Percentiles rank a stretch among this genome's conserved stretches.
These are phyloP conservation scores for Xerocomus minutiporus DNA, from an alignment of 1,284 basidiomycete genomes.

Conservation along the genomic window DNA sequence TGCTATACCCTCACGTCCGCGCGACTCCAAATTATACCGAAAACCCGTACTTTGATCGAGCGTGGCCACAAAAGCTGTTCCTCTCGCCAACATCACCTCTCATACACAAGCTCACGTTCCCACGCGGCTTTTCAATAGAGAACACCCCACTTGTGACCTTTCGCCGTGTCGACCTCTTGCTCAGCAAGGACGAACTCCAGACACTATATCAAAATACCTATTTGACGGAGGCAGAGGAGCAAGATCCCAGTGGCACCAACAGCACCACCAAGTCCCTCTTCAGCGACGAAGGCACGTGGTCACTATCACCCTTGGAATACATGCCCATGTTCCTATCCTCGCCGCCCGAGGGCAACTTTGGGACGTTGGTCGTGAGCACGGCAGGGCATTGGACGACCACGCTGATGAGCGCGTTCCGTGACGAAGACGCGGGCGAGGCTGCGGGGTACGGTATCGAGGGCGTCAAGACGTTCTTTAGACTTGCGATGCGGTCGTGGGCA, in stretches of 20 bases:
- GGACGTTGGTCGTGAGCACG: slow-evolving; percentile 56
- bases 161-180: slow-evolving; percentile 57
- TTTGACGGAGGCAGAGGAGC: slow-evolving; percentile 7
- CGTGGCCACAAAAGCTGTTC: slow-evolving; percentile 59
- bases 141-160: slow-evolving; percentile 59
- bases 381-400: slow-evolving; percentile 65
- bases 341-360: slow-evolving; percentile 48
- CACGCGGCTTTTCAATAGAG: slow-evolving; percentile 49
- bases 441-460: slow-evolving; percentile 46
- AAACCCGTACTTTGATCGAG: slow-evolving; percentile 53
- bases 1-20: slow-evolving; percentile 59
- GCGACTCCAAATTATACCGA: slow-evolving; percentile 57
- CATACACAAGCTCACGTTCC: slow-evolving; percentile 38
- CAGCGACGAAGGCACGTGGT: slow-evolving; percentile 52
- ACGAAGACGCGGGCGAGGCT: slow-evolving; percentile 33
- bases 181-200: slow-evolving; percentile 47
- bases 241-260: slow-evolving; percentile 14
- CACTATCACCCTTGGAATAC: slow-evolving; percentile 48
- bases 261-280: slow-evolving; percentile 39
- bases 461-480: slow-evolving; percentile 50
- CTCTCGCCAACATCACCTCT: slow-evolving; percentile 47
- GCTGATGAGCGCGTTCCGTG: slow-evolving; percentile 45
- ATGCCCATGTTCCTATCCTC: slow-evolving; percentile 46
- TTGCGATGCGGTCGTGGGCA: slow-evolving; percentile 53
- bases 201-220: slow-evolving; percentile 37